Evolutionary conservation across 768 basidiomycete species (phyloP).

Genomic region (Russula foetens): DNA sequence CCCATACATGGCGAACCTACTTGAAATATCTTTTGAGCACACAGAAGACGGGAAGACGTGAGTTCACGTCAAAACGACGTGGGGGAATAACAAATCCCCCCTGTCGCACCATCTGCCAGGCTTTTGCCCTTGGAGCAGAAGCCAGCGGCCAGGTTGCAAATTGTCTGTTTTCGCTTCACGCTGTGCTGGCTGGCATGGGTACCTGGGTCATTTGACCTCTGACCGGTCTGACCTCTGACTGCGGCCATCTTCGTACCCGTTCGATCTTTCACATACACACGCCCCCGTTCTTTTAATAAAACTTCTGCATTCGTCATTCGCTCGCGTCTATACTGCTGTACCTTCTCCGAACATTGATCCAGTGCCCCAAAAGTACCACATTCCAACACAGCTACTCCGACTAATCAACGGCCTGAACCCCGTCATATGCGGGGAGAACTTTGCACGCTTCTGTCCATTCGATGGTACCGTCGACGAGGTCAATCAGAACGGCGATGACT

Average conservation of each 20-base stretch:
- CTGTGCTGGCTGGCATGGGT: neutral
- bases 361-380: conserved; percentile 12
- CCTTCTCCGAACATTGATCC: neutral
- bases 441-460: conserved; percentile 72
- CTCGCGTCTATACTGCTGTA: neutral
- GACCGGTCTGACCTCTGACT: neutral
- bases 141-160: neutral
- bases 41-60: too few species aligned
- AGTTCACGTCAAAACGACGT: neutral
- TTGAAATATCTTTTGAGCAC: neutral
- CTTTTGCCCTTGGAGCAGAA: neutral
- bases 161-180: neutral
- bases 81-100: neutral
- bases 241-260: neutral
- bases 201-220: conserved; percentile 8
- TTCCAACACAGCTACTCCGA: neutral
- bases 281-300: neutral
- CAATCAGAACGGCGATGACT: conserved; percentile 72
- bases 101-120: conserved; percentile 2
- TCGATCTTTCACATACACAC: neutral
- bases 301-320: neutral
- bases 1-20: neutral
- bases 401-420: conserved; percentile 74
- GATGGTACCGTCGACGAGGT: conserved; percentile 66
- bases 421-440: conserved; percentile 72